Evolutionary conservation across 345 rosid species (phyloP).

Genomic region (Toxicodendron radicans): DNA sequence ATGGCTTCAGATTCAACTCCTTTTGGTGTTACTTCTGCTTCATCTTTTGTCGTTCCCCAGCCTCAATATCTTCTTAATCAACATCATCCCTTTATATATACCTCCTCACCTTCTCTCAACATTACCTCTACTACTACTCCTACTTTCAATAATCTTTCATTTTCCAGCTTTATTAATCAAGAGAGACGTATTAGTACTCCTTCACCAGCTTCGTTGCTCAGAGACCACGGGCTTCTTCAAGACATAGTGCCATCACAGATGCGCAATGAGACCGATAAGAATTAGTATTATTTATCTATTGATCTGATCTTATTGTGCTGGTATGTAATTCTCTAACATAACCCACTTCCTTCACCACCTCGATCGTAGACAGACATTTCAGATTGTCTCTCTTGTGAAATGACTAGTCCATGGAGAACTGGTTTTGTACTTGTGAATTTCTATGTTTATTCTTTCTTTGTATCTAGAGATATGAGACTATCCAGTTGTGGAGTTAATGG

Average conservation of each 20-base stretch:
- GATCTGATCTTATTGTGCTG: constrained; percentile 16
- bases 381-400: background rate
- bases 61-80: constrained; percentile 39
- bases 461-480: constrained; percentile 18
- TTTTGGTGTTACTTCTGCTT: constrained; percentile 25
- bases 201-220: constrained; percentile 34
- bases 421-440: constrained; percentile 1
- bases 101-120: constrained; percentile 36
- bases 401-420: constrained; percentile 15
- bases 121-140: constrained; percentile 24
- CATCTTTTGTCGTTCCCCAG: constrained; percentile 49
- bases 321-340: constrained; percentile 41
- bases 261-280: constrained; percentile 43
- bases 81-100: constrained; percentile 37
- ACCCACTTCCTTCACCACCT: constrained; percentile 25
- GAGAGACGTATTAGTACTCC: constrained; percentile 30
- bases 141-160: constrained; percentile 29
- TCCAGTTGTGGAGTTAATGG: constrained; percentile 25
- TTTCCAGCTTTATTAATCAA: constrained; percentile 31
- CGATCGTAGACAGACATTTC: constrained; percentile 12
- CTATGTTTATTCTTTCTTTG: constrained; percentile 31
- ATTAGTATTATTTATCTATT: constrained; percentile 4
- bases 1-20: constrained; percentile 23
- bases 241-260: constrained; percentile 84
- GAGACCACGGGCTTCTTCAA: constrained; percentile 89